A percentile compares a stretch with the other conserved stretches of the same genome.
These are phyloP conservation scores for Deakozyma indianensis DNA, from an alignment of 805 yeast genomes.

Conservation along the genomic window DNA sequence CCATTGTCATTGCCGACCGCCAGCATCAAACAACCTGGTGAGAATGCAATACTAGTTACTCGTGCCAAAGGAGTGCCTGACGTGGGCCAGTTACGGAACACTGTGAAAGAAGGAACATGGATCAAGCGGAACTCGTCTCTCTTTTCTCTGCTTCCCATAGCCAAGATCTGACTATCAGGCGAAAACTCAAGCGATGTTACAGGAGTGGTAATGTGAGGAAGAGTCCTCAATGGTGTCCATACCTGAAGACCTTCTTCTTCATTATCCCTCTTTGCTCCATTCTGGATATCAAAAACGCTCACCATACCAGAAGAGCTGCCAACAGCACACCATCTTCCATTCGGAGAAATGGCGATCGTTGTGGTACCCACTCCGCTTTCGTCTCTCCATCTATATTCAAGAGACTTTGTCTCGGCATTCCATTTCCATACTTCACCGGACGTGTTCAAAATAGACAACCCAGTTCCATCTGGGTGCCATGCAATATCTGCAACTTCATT, in stretches of 20 bases:
- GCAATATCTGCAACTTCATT: constrained; percentile 75
- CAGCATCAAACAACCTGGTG: constrained; percentile 69
- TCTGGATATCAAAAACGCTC: constrained; percentile 51
- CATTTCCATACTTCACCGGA: constrained; percentile 90
- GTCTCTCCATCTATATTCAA: constrained; percentile 66
- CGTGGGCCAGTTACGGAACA: constrained; percentile 94
- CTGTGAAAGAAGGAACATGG: constrained; percentile 77
- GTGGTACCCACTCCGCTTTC: constrained; percentile 79
- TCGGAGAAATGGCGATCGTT: constrained; percentile 48
- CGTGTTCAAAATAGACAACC: constrained; percentile 48
- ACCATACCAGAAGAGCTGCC: constrained; percentile 87
- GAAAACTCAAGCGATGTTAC: constrained; percentile 62
- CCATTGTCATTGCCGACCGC: constrained; percentile 90
- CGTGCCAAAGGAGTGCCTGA: constrained; percentile 93
- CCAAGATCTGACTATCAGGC: constrained; percentile 78
- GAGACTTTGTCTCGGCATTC: constrained; percentile 33
- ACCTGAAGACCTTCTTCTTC: constrained; percentile 20
- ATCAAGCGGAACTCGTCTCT: constrained; percentile 77
- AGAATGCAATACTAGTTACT: constrained; percentile 67
- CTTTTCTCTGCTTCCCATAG: constrained; percentile 72
- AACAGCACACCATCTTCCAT: constrained; percentile 71
- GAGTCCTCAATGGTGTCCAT: constrained; percentile 40
- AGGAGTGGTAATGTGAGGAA: constrained; percentile 73
- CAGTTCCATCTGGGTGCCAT: constrained; percentile 35
- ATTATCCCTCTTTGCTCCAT: constrained; percentile 14